Base-by-base conservation (phyloP, 2,329 filamentous ascomycete species). In the Aspergillus neoniger region DNA sequence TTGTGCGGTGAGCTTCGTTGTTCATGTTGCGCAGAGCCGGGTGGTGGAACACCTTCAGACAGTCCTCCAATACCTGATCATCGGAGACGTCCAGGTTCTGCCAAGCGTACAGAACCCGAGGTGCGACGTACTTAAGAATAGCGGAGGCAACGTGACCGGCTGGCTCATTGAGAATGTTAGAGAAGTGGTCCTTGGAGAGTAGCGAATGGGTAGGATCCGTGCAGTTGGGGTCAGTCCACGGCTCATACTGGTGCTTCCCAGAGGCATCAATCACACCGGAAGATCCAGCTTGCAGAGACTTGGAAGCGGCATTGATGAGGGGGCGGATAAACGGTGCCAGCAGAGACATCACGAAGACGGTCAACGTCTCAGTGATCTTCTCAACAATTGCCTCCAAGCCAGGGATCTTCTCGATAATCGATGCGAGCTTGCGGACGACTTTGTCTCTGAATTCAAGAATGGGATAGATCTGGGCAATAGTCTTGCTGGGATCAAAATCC, bases 401-500 rank as follows among this genome's bases (percentile, higher is more conserved):
- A 0, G 95, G 95, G 41, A 99, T 90, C 80, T 96, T 97, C 69
- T 92, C 88, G 66, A 98, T 92, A 55, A 92, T 89, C 41, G 87
- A 85, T 71, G 88, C 92, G 75, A 99, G 92, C 43, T 88, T 86
- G 67, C 91, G 91, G 54, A 97, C 93, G 57, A 99, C 92, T 71
- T 90, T 95, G 80, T 99, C 95, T 61, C 94, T 86, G 82, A 98
- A 99, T 62, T 91, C 85, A 0, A 99, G 84, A 62, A 99, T 96
- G 0, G 95, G 95, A 71, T 98, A 98, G 66, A 99, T 97, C 77
- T 96, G 88, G 41, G 84, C 81, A 14, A 89, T 85, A 0, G 88
- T 89, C 75, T 91, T 88, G 67, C 91, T 85, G 0, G 91, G 89
- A 70, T 97, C 93, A 61, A 96, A 91, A 70, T 86, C 82, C 69